phyloP scores from a whole-genome alignment of 2,329 filamentous ascomycete genomes.

The Phaeosphaeriaceae sp. region DNA sequence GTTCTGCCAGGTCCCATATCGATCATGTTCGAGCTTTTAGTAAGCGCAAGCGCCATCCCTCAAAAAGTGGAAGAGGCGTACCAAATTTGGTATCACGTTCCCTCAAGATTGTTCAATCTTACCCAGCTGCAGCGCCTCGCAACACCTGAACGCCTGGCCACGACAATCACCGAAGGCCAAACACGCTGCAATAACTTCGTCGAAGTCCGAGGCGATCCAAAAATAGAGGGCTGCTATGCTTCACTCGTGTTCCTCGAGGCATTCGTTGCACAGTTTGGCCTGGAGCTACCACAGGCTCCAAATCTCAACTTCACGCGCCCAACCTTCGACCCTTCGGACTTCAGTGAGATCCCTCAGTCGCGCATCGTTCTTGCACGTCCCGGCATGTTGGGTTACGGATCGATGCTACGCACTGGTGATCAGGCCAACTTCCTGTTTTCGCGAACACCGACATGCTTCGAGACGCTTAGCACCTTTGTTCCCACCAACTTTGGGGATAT shows the following conservation, averaged over 20 bases:
- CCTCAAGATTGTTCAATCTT: conserved; percentile 27
- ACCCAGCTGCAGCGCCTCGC: conserved; percentile 23
- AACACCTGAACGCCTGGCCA: not conserved
- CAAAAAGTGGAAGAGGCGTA: conserved; percentile 7
- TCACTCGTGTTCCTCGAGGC: conserved; percentile 13
- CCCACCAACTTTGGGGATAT: conserved; percentile 24
- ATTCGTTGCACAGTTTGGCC: conserved; percentile 9
- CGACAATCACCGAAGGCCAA: conserved; percentile 5
- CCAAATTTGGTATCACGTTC: conserved; percentile 16
- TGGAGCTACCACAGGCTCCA: conserved; percentile 3
- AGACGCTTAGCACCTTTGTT: conserved; percentile 6
- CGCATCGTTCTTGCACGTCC: conserved; percentile 20
- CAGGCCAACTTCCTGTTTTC: conserved; percentile 19
- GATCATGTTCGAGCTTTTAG: conserved; percentile 6
- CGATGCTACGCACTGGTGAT: conserved; percentile 13
- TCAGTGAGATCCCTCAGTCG: conserved; percentile 14
- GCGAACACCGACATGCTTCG: not conserved
- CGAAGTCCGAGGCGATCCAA: conserved; percentile 25
- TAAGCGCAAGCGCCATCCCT: not conserved
- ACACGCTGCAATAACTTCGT: conserved; percentile 21
- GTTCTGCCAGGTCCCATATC: conserved; percentile 9
- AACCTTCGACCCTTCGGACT: conserved; percentile 20
- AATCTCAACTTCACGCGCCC: not conserved
- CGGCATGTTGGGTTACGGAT: conserved; percentile 19
- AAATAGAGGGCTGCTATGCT: conserved; percentile 21